Percentiles rank a stretch among this genome's conserved stretches.
phyloP scores from a whole-genome alignment of 306 rosid species.

The Glycyrrhiza uralensis region DNA sequence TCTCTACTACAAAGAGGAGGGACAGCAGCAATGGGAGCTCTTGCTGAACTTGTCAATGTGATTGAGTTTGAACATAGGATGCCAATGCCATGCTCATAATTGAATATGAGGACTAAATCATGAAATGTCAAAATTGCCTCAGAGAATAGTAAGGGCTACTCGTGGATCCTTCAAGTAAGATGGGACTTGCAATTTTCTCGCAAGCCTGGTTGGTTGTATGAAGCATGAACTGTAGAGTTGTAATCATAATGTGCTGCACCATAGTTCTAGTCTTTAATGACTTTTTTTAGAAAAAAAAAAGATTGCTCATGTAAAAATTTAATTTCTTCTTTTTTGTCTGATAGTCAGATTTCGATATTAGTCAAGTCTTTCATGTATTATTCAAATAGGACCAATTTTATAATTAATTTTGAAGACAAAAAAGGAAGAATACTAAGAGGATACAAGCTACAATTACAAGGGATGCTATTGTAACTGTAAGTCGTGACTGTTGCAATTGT shows the following conservation, averaged over 20 bases:
- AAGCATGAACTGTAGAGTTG: not conserved
- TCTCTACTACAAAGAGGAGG: constrained; percentile 72
- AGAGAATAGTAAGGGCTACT: not conserved
- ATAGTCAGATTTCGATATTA: not conserved
- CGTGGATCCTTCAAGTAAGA: not conserved
- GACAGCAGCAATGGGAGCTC: constrained; percentile 58
- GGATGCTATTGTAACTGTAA: not conserved
- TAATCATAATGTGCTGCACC: not conserved
- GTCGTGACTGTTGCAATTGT: not conserved
- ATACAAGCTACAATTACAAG: not conserved
- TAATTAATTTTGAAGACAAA: not conserved
- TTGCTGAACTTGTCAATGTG: constrained; percentile 49
- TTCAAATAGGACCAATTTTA: not conserved
- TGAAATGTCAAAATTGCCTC: not conserved
- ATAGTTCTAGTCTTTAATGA: not conserved
- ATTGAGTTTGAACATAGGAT: constrained; percentile 21
- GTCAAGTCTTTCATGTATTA: not conserved
- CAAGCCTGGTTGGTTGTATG: not conserved
- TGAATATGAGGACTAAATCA: not conserved
- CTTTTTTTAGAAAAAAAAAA: not conserved
- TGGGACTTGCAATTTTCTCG: not conserved
- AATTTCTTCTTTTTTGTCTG: not conserved
- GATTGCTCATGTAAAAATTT: not conserved
- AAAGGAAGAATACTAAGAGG: not conserved
- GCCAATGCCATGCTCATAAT: not conserved